phyloP scores from a whole-genome alignment of 2,329 filamentous ascomycete species.

The Dactylellina haptotyla region DNA sequence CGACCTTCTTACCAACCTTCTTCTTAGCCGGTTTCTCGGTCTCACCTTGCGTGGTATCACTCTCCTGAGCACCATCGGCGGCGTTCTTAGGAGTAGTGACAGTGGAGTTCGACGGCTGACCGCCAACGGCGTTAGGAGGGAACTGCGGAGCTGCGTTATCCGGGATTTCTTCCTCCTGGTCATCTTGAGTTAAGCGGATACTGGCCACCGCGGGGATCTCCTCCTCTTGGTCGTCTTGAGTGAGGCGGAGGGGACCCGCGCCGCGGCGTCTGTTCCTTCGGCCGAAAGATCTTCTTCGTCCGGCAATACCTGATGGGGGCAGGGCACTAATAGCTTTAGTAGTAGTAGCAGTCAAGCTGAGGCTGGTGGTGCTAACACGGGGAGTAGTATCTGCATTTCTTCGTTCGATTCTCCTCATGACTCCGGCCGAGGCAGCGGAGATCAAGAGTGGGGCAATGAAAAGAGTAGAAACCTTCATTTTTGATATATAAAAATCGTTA shows the following conservation, averaged over 20 bases:
- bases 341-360: slow-evolving; percentile 1
- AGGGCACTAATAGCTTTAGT: neutral
- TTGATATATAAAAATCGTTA: slow-evolving; percentile 2
- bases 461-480: slow-evolving; percentile 39
- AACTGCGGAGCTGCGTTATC: too few species aligned
- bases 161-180: too few species aligned
- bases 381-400: neutral
- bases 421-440: slow-evolving; percentile 19
- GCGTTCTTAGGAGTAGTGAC: too few species aligned
- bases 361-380: neutral
- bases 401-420: neutral
- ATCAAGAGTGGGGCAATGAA: slow-evolving; percentile 39
- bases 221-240: too few species aligned
- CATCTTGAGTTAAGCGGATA: too few species aligned
- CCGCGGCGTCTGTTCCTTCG: slow-evolving; percentile 11
- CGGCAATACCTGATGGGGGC: neutral
- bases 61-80: too few species aligned
- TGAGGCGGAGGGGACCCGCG: neutral
- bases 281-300: slow-evolving; percentile 8
- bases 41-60: too few species aligned
- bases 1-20: neutral
- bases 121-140: too few species aligned
- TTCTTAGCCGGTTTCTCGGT: too few species aligned
- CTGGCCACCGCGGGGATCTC: too few species aligned
- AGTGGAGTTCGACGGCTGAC: too few species aligned